Conservation (phyloP, 148 eudicot genomes). For the Vaccinium corymbosum region DNA sequence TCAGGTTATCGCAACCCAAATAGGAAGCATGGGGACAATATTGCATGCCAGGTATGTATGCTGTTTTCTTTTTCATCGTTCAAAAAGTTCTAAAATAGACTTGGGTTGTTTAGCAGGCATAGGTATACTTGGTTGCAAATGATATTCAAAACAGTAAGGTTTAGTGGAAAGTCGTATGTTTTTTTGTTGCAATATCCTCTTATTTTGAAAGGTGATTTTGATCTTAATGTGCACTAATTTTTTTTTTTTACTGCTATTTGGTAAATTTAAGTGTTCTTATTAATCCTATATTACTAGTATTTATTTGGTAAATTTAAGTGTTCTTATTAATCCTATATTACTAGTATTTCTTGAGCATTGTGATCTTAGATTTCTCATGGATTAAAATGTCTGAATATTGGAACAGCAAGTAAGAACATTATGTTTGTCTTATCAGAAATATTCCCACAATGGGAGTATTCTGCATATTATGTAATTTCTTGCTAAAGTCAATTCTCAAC, state of each 20-base stretch:
- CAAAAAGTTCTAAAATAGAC: neutral
- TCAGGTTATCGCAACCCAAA: constrained; percentile 83
- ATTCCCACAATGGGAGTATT: neutral
- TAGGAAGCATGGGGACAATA: constrained; percentile 90
- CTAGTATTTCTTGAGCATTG: neutral
- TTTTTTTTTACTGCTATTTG: neutral
- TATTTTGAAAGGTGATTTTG: neutral
- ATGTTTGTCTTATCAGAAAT: neutral
- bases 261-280: neutral
- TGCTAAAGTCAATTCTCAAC: neutral
- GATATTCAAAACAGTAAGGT: neutral
- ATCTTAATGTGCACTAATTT: neutral
- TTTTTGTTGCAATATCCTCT: neutral
- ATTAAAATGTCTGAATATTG: neutral
- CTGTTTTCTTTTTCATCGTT: neutral
- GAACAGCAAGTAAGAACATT: neutral
- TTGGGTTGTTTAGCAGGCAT: neutral
- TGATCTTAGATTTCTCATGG: neutral
- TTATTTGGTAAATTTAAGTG: neutral
- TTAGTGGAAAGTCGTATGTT: neutral
- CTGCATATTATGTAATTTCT: neutral
- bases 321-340: neutral
- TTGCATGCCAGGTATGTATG: constrained; percentile 58
- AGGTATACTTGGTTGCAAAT: neutral
- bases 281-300: neutral